A percentile compares a stretch with the other conserved stretches of the same genome.
Evolutionary conservation across 2,329 filamentous ascomycete species (phyloP).

Genomic region (Phialophora chinensis): DNA sequence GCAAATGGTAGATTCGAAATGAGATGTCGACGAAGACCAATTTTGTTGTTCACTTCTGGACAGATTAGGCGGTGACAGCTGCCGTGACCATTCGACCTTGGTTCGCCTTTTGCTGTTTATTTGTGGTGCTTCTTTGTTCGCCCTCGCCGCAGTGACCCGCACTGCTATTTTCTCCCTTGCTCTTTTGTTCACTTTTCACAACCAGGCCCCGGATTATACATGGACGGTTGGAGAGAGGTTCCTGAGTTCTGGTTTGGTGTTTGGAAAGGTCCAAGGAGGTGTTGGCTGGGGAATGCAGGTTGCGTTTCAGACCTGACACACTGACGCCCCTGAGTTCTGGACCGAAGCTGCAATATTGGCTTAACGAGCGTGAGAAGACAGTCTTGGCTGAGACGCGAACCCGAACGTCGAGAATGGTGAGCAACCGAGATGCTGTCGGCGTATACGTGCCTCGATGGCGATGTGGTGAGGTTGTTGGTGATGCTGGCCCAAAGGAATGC

Average conservation of each 20-base stretch:
- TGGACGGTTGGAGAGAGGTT: conserved; percentile 15
- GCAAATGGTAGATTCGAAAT: not conserved
- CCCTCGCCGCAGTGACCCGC: conserved; percentile 33
- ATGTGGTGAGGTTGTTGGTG: conserved; percentile 27
- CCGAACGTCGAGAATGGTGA: conserved; percentile 17
- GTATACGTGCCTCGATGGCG: conserved; percentile 36
- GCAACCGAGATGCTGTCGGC: not conserved
- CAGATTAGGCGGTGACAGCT: not conserved
- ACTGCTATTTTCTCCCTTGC: conserved; percentile 31
- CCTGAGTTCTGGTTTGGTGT: conserved; percentile 7
- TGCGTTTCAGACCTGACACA: conserved; percentile 35
- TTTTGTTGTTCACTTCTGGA: not conserved
- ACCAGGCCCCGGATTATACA: conserved; percentile 15
- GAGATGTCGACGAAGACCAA: not conserved
- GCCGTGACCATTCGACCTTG: conserved; percentile 1
- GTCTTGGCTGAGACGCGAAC: conserved; percentile 15
- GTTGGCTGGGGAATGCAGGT: conserved; percentile 32
- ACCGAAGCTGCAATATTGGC: conserved; percentile 26
- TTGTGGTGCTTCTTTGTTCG: conserved; percentile 25
- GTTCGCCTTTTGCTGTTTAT: not conserved
- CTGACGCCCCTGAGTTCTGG: conserved; percentile 27
- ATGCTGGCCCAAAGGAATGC: conserved; percentile 30
- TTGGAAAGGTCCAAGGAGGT: conserved; percentile 24
- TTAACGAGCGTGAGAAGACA: conserved; percentile 31
- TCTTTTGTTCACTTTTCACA: conserved; percentile 28